A percentile compares a stretch with the other conserved stretches of the same genome.
These are phyloP conservation scores for Cystofilobasidium capitatum DNA, from an alignment of 768 basidiomycete species.

Conservation along the genomic window DNA sequence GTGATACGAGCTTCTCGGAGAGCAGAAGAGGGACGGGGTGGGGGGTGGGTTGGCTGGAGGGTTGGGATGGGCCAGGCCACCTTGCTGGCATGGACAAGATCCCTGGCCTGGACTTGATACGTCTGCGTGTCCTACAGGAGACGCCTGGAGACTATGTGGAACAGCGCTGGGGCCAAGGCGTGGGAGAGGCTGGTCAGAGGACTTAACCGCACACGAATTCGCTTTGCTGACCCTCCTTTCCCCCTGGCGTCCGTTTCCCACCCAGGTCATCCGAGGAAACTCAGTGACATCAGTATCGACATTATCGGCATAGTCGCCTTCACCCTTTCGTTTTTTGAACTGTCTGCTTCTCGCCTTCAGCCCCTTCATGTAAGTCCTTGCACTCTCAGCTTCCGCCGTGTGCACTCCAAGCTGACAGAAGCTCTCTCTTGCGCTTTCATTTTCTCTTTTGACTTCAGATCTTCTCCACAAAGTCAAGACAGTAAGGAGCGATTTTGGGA, in stretches of 20 bases:
- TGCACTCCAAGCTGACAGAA: too few relatives aligned
- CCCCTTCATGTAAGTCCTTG: too few relatives aligned
- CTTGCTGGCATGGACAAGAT: too few relatives aligned
- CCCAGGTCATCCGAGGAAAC: constrained; percentile 89
- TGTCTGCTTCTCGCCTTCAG: background rate
- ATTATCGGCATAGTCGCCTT: constrained; percentile 6
- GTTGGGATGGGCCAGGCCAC: background rate
- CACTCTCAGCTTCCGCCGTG: too few relatives aligned
- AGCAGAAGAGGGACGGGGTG: background rate
- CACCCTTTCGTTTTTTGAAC: background rate
- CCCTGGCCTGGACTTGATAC: too few relatives aligned
- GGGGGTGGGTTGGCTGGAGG: background rate
- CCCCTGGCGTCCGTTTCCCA: constrained; percentile 19
- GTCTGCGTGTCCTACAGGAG: background rate
- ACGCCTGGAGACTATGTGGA: background rate
- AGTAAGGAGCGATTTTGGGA: too few relatives aligned
- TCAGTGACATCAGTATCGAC: constrained; percentile 62
- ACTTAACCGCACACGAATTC: background rate
- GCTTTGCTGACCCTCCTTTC: too few relatives aligned
- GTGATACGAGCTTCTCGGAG: too few relatives aligned
- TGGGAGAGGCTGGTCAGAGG: background rate
- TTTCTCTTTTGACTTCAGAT: too few relatives aligned
- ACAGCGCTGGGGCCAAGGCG: background rate
- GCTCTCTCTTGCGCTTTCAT: too few relatives aligned
- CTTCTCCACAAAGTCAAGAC: too few relatives aligned